phyloP scores from a whole-genome alignment of 768 basidiomycete genomes.

The Mycena rebaudengoi region DNA sequence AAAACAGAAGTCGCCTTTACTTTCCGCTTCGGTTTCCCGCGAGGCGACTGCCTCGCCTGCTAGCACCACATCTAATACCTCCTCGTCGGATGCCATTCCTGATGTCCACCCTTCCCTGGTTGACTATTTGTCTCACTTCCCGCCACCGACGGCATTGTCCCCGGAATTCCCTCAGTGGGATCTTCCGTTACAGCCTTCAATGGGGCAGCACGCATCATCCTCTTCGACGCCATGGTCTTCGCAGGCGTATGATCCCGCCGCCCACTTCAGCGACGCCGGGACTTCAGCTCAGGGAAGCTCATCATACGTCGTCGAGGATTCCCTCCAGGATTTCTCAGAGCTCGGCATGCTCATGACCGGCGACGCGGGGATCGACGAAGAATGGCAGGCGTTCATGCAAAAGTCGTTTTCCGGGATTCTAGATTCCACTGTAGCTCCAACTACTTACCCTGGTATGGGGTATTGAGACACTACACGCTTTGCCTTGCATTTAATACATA shows the following conservation, averaged over 20 bases:
- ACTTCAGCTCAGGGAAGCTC: background rate
- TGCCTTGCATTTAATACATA: too few species aligned
- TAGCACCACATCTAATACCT: constrained; percentile 8
- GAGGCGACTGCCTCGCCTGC: background rate
- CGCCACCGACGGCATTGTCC: constrained; percentile 45
- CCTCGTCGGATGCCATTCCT: constrained; percentile 40
- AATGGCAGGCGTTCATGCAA: constrained; percentile 73
- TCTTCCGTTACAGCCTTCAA: too few species aligned
- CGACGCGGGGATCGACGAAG: constrained; percentile 69
- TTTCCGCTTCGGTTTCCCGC: background rate
- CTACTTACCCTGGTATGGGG: background rate
- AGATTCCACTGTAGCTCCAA: too few species aligned
- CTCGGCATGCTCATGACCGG: constrained; percentile 62
- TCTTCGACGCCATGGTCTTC: constrained; percentile 9
- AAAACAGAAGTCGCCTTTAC: background rate
- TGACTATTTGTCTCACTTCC: constrained; percentile 60
- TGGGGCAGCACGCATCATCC: too few species aligned
- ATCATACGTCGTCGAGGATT: constrained; percentile 24
- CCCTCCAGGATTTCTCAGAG: constrained; percentile 46
- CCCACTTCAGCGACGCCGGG: constrained; percentile 6
- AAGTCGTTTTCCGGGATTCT: constrained; percentile 59
- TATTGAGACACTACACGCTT: background rate
- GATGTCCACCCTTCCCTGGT: constrained; percentile 74
- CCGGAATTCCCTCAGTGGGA: constrained; percentile 25
- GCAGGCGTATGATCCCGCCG: constrained; percentile 21